These are phyloP conservation scores for Leptographium wingfieldii DNA, from an alignment of 2,329 filamentous ascomycete species.

Conservation along the genomic window DNA sequence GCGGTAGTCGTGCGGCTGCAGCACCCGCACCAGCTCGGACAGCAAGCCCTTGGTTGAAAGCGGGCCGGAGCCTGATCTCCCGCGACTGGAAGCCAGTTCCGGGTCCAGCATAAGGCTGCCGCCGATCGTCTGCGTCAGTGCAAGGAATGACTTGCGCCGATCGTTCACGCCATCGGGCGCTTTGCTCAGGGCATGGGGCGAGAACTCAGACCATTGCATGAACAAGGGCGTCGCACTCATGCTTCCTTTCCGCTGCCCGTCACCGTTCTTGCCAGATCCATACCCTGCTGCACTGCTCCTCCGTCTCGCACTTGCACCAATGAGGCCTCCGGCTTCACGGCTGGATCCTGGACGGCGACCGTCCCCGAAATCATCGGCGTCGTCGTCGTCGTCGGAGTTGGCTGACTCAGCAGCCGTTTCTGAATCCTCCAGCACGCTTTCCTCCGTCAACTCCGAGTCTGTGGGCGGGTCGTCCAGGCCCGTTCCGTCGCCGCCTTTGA, in stretches of 20 bases:
- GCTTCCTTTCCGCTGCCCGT: neutral
- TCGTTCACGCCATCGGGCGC: slow-evolving; percentile 9
- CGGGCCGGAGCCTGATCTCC: neutral
- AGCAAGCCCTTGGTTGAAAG: slow-evolving; percentile 10
- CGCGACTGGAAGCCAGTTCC: neutral
- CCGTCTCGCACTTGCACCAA: neutral
- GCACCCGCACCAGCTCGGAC: slow-evolving; percentile 10
- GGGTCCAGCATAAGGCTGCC: slow-evolving; percentile 4
- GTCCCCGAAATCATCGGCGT: neutral
- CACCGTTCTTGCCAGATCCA: neutral
- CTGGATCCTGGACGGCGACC: neutral
- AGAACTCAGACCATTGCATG: slow-evolving; percentile 9
- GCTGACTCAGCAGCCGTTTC: slow-evolving; percentile 8
- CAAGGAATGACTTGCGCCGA: slow-evolving; percentile 10
- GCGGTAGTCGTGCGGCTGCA: slow-evolving; percentile 14
- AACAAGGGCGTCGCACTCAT: neutral
- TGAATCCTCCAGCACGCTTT: slow-evolving; percentile 7
- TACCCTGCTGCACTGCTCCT: neutral
- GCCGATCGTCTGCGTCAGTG: slow-evolving; percentile 9
- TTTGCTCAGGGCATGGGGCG: slow-evolving; percentile 9
- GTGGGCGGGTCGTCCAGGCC: slow-evolving; percentile 7
- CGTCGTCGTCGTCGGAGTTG: slow-evolving; percentile 2
- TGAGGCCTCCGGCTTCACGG: neutral
- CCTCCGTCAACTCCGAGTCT: slow-evolving; percentile 5
- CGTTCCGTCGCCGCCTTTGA: slow-evolving; percentile 1